Evolutionary conservation across 768 basidiomycete species (phyloP).

Genomic region (Hortiboletus campestris): DNA sequence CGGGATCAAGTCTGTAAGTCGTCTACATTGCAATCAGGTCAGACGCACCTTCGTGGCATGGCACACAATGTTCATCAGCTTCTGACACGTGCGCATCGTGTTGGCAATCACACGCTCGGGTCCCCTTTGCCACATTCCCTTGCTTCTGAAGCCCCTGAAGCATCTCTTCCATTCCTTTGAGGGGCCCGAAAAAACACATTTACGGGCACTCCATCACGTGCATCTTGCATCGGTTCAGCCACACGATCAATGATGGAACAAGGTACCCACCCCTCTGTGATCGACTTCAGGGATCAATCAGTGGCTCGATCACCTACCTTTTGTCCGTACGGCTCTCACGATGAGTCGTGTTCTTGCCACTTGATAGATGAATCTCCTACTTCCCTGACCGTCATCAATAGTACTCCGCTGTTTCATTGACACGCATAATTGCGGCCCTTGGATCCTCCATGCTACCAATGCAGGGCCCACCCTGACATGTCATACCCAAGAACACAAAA

Average conservation of each 20-base stretch:
- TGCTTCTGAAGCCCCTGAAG: conserved; percentile 1
- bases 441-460: neutral
- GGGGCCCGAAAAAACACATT: conserved; percentile 1
- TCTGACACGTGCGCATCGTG: conserved; percentile 1
- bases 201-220: neutral
- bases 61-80: neutral
- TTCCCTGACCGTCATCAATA: neutral
- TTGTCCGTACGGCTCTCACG: neutral
- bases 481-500: neutral
- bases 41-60: conserved; percentile 7
- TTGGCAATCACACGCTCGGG: neutral
- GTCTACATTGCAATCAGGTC: neutral
- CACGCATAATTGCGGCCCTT: neutral
- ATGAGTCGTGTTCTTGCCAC: neutral
- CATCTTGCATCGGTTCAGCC: neutral
- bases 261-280: neutral
- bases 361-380: neutral
- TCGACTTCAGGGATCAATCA: neutral
- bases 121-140: neutral
- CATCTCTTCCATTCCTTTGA: neutral
- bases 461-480: neutral
- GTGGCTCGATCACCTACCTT: neutral
- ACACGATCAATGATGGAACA: conserved; percentile 3
- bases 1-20: neutral
- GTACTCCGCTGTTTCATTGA: neutral